Evolutionary conservation across 495 filamentous ascomycete species (phyloP), one percentile per base, ranked within the genome.

Genomic region (Talaromyces thailandensis): DNA sequence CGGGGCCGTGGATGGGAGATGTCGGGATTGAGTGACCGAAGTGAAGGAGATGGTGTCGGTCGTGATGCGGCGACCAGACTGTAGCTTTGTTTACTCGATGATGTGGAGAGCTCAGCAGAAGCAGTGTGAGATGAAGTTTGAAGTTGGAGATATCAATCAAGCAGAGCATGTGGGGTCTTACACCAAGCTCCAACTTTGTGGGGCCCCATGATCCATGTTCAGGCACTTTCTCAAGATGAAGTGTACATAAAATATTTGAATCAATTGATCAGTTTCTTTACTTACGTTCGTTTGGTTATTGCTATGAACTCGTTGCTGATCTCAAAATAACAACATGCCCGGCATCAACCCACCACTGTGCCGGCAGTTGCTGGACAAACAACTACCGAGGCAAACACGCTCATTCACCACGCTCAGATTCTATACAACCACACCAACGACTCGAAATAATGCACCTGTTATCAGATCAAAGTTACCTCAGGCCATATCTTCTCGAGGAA

Each of bases 1-100:
- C 35, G 60, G 21, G 52, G 52, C 25, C 52, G 52, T 56, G 52
- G 52, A 12, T 56, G 52, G 52, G 52, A 56, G 52, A 56, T 56
- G 52, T 26, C 25, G 18, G 29, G 29, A 12, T 9, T 56, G 25
- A 31, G 29, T 56, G 52, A 56, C 7, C 14, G 52, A 0, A 26
- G 25, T 56, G 24, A 56, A 26, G 52, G 52, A 8, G 29, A 56
- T 21, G 52, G 52, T 16, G 52, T 56, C 7, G 25, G 12, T 26
- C 52, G 52, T 28, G 52, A 56, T 56, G 25, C 25, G 23, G 25
- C 14, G 3, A 56, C 43, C 43, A 18, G 29, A 9, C 52, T 56
- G 12, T 56, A 56, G 25, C 25, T 29, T 4, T 56, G 1, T 26
- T 31, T 14, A 31, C 25, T 24, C 16, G 5, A 31, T 31, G 25